These are phyloP conservation scores for Yarrowia galli DNA, from an alignment of 1,139 yeast genomes.

Conservation along the genomic window DNA sequence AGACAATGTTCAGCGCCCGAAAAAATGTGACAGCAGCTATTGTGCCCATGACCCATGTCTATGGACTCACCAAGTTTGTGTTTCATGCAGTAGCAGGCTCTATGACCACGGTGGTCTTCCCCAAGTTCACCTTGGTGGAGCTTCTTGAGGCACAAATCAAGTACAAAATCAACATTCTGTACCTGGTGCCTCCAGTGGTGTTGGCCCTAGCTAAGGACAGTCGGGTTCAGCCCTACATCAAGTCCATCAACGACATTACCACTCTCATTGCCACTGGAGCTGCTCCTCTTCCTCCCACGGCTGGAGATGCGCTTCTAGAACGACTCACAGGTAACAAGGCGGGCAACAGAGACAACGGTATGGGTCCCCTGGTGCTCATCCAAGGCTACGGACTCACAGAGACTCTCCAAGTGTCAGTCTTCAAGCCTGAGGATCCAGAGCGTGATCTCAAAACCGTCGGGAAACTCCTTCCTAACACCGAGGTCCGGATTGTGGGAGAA, in stretches of 20 bases:
- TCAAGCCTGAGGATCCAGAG: constrained; percentile 41
- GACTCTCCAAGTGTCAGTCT: constrained; percentile 51
- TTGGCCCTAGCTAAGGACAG: constrained; percentile 52
- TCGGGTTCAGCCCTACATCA: constrained; percentile 48
- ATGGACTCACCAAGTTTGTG: constrained; percentile 48
- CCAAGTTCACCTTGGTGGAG: constrained; percentile 49
- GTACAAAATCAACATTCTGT: constrained; percentile 47
- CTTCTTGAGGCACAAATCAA: constrained; percentile 46
- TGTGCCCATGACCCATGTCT: constrained; percentile 54
- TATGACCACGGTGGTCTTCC: constrained; percentile 47
- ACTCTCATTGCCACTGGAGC: constrained; percentile 50
- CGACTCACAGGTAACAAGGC: constrained; percentile 41
- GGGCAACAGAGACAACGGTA: constrained; percentile 15
- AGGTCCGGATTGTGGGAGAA: constrained; percentile 56
- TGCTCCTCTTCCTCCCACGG: constrained; percentile 51
- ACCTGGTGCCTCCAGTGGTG: constrained; percentile 53
- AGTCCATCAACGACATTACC: constrained; percentile 44
- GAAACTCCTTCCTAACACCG: constrained; percentile 52
- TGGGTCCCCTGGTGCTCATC: constrained; percentile 42
- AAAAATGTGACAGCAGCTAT: constrained; percentile 42
- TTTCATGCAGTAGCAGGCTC: constrained; percentile 45
- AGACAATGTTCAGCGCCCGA: not conserved
- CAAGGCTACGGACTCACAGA: constrained; percentile 84
- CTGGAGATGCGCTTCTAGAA: constrained; percentile 45
- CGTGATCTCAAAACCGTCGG: constrained; percentile 57